Evolutionary conservation across 257 asterid genomes (phyloP).

Genomic region (Solanum medicagineum): DNA sequence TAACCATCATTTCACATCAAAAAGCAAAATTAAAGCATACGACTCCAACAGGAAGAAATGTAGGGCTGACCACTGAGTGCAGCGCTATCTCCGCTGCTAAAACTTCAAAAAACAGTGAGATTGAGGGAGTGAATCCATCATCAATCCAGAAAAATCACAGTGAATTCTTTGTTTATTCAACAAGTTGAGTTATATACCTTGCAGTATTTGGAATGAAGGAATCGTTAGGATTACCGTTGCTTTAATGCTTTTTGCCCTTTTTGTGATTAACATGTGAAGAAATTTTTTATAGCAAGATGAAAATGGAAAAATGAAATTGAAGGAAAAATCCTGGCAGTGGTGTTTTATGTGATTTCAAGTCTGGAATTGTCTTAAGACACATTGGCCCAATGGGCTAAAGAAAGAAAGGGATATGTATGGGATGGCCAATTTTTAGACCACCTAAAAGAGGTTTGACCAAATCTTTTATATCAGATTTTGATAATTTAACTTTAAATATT

Average conservation of each 20-base stretch:
- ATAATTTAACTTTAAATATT: not conserved
- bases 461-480: not conserved
- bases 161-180: not conserved
- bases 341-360: not conserved
- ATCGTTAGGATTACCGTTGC: not conserved
- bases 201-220: not conserved
- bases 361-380: not conserved
- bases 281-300: not conserved
- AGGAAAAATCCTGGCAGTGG: not conserved
- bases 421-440: no score
- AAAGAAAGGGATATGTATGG: not conserved
- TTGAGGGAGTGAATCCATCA: not conserved
- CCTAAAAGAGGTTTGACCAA: not conserved
- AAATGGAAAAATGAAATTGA: not conserved
- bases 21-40: not conserved
- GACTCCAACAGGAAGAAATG: not conserved
- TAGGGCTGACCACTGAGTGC: not conserved
- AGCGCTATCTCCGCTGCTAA: not conserved
- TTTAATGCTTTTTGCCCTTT: not conserved
- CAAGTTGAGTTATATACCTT: not conserved
- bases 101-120: not conserved
- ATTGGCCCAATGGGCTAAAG: not conserved
- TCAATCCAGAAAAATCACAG: not conserved
- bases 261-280: not conserved
- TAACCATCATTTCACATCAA: not conserved